Evolutionary conservation across 2,329 filamentous ascomycete genomes (phyloP).

Genomic region (Pseudopithomyces maydicus): DNA sequence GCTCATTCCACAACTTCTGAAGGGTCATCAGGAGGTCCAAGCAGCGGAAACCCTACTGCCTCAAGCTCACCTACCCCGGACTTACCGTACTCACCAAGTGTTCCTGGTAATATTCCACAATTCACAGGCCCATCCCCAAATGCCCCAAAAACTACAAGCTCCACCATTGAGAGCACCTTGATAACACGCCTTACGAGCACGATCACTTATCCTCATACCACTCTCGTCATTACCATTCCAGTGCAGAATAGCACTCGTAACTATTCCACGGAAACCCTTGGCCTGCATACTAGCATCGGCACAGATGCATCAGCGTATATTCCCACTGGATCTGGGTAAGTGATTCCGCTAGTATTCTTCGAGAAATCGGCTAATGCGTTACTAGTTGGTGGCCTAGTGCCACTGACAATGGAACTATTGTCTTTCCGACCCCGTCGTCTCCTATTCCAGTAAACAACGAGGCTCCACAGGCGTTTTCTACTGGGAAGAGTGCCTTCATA

Average conservation of each 20-base stretch:
- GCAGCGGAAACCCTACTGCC: not conserved
- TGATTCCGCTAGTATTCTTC: slow-evolving; percentile 6
- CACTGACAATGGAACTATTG: slow-evolving; percentile 25
- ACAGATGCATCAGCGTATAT: slow-evolving; percentile 20
- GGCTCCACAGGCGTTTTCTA: slow-evolving; percentile 23
- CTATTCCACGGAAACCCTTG: slow-evolving; percentile 19
- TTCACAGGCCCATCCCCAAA: not conserved
- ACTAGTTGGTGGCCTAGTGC: slow-evolving; percentile 1
- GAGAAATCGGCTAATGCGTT: not conserved
- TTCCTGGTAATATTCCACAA: not conserved
- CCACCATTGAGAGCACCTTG: slow-evolving; percentile 16
- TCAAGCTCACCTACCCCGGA: not conserved
- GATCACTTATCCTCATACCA: slow-evolving; percentile 27
- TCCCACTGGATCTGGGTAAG: slow-evolving; percentile 35
- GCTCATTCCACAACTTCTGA: not conserved
- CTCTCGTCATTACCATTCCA: slow-evolving; percentile 17
- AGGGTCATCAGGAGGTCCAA: slow-evolving; percentile 3
- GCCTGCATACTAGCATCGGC: slow-evolving; percentile 22
- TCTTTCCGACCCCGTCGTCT: slow-evolving; percentile 29
- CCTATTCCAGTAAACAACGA: slow-evolving; percentile 27
- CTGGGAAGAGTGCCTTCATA: slow-evolving; percentile 28
- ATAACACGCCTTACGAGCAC: slow-evolving; percentile 33
- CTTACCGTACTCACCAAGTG: not conserved
- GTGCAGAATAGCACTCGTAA: slow-evolving; percentile 8
- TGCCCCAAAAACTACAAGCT: not conserved